These are phyloP conservation scores for Cercospora sp. DNA, from an alignment of 2,329 filamentous ascomycete genomes.

Conservation along the genomic window DNA sequence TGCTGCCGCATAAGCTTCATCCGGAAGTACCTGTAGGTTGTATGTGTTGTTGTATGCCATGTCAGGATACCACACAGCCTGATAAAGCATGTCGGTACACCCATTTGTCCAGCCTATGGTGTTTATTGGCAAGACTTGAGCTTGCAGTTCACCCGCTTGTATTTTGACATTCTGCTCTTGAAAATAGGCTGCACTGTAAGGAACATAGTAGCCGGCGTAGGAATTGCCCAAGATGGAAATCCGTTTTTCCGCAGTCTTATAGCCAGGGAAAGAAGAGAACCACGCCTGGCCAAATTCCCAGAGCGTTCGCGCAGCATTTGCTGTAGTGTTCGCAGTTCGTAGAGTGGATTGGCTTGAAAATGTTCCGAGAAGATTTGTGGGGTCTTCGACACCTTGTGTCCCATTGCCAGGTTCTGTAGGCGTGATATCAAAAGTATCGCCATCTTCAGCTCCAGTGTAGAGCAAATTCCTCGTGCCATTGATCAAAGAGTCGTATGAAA, in stretches of 20 bases:
- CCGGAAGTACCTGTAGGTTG: constrained; percentile 56
- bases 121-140: constrained; percentile 56
- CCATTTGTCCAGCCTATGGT: constrained; percentile 69
- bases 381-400: constrained; percentile 23
- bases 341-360: constrained; percentile 23
- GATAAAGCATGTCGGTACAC: constrained; percentile 63
- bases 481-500: constrained; percentile 58
- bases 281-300: constrained; percentile 64
- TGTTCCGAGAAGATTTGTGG: constrained; percentile 28
- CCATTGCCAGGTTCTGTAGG: constrained; percentile 20
- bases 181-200: constrained; percentile 57
- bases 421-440: constrained; percentile 34
- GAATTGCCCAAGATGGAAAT: constrained; percentile 30
- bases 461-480: constrained; percentile 59
- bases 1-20: constrained; percentile 40
- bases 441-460: constrained; percentile 36
- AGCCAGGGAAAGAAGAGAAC: constrained; percentile 31
- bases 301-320: constrained; percentile 44
- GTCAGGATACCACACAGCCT: constrained; percentile 56
- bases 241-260: constrained; percentile 20
- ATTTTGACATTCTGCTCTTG: constrained; percentile 61
- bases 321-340: constrained; percentile 23
- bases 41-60: constrained; percentile 66
- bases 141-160: constrained; percentile 35
- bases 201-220: constrained; percentile 61